These are phyloP conservation scores for Phytophthora quininea DNA, from an alignment of 352 stramenopile species.

Conservation along the genomic window DNA sequence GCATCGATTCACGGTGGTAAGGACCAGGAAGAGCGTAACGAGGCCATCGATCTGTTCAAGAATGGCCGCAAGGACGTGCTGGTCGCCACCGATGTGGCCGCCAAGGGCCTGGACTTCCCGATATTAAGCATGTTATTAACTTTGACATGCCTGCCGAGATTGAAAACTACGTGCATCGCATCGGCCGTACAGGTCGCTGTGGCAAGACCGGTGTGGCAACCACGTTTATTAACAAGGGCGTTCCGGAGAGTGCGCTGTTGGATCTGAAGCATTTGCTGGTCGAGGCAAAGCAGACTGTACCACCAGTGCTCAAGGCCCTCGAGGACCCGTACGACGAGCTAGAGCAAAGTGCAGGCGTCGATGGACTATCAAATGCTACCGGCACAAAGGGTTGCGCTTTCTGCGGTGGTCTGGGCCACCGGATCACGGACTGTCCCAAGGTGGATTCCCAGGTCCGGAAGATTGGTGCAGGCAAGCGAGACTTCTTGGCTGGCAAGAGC, in stretches of 20 bases:
- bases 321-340: conserved; percentile 96
- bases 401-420: conserved; percentile 98
- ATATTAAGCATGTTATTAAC: conserved; percentile 97
- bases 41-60: conserved; percentile 97
- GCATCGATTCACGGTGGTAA: conserved; percentile 99
- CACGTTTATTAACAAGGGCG: conserved; percentile 98
- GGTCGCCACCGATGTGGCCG: conserved; percentile 98
- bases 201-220: conserved; percentile 97
- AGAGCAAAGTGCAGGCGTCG: conserved; percentile 43
- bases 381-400: conserved; percentile 96
- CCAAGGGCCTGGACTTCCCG: conserved; percentile 97
- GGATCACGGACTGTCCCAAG: conserved; percentile 99
- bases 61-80: conserved; percentile 93
- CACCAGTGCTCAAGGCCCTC: conserved; percentile 96
- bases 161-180: conserved; percentile 96
- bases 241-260: conserved; percentile 94
- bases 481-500: conserved; percentile 93
- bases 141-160: conserved; percentile 97
- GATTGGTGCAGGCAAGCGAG: conserved; percentile 92
- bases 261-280: conserved; percentile 99
- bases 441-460: conserved; percentile 97
- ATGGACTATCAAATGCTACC: conserved; percentile 67
- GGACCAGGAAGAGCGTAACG: conserved; percentile 93
- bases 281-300: conserved; percentile 98
- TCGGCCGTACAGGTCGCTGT: conserved; percentile 96